These are phyloP conservation scores for Solanum piurae DNA, from an alignment of 257 asterid genomes.

Conservation along the genomic window DNA sequence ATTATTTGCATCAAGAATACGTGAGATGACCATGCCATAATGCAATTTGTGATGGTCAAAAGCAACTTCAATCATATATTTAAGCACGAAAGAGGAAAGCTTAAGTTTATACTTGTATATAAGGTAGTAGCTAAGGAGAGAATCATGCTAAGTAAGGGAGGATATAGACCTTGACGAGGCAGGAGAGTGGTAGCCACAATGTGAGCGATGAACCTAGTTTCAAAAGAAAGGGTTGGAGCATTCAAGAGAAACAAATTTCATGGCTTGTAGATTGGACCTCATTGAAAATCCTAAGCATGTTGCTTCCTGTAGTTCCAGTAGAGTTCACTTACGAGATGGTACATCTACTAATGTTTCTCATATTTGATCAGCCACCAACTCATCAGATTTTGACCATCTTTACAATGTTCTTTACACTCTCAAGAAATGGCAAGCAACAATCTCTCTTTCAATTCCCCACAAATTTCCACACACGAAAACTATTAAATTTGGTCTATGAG, in stretches of 20 bases:
- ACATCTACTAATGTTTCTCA: too few species aligned
- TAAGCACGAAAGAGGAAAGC: background rate
- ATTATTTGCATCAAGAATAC: background rate
- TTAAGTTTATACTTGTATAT: background rate
- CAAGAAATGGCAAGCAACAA: too few species aligned
- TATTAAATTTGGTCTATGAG: too few species aligned
- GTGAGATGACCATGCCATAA: background rate
- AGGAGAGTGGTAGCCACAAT: background rate
- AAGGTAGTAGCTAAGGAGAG: background rate
- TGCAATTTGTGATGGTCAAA: background rate
- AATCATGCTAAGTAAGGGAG: background rate
- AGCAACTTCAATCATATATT: background rate
- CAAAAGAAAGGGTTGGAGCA: background rate
- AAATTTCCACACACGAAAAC: too few species aligned
- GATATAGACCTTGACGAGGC: background rate
- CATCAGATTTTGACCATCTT: too few species aligned
- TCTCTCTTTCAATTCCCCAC: too few species aligned
- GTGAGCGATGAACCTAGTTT: background rate
- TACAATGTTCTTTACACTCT: background rate
- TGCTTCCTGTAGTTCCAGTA: too few species aligned
- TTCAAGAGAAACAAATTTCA: background rate
- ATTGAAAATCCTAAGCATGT: too few species aligned
- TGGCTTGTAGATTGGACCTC: too few species aligned
- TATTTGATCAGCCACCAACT: too few species aligned
- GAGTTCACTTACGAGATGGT: too few species aligned